These are phyloP conservation scores for Trifolium fragiferum DNA, from an alignment of 306 rosid species.

Conservation along the genomic window DNA sequence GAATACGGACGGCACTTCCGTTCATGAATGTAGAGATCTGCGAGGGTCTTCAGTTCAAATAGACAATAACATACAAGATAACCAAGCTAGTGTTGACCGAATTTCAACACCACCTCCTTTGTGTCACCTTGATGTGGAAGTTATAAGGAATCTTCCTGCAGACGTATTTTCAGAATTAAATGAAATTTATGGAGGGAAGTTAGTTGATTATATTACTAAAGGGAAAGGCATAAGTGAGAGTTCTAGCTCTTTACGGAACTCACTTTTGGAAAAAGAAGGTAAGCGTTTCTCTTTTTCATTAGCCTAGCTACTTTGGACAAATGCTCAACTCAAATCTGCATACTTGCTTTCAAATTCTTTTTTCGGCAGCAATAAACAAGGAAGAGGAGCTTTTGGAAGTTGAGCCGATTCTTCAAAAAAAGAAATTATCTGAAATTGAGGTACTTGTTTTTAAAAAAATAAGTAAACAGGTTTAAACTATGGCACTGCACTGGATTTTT, in stretches of 20 bases:
- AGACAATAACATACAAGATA: conserved; percentile 43
- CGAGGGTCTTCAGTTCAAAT: conserved; percentile 47
- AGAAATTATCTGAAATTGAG: conserved; percentile 49
- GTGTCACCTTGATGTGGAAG: conserved; percentile 78
- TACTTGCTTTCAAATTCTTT: conserved; percentile 34
- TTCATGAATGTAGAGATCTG: conserved; percentile 41
- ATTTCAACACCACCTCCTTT: conserved; percentile 72
- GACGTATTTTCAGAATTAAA: conserved; percentile 82
- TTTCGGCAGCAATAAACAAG: conserved; percentile 48
- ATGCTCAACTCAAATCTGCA: conserved; percentile 12
- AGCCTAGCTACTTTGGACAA: conserved; percentile 25
- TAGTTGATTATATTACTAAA: conserved; percentile 66
- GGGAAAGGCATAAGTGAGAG: conserved; percentile 51
- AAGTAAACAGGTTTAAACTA: conserved; percentile 45
- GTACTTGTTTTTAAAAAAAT: conserved; percentile 41
- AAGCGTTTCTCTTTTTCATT: conserved; percentile 32
- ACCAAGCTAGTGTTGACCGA: conserved; percentile 50
- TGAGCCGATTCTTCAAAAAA: conserved; percentile 40
- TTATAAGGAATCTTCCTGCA: conserved; percentile 81
- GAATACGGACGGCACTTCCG: conserved; percentile 42
- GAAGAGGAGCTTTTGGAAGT: conserved; percentile 40
- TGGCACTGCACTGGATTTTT: conserved; percentile 23
- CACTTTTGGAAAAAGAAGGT: conserved; percentile 50
- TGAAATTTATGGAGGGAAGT: conserved; percentile 74
- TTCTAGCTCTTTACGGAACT: conserved; percentile 31